A percentile compares a stretch with the other conserved stretches of the same genome.
These are phyloP conservation scores for Cynanchum wilfordii DNA, from an alignment of 257 asterid species.

Conservation along the genomic window DNA sequence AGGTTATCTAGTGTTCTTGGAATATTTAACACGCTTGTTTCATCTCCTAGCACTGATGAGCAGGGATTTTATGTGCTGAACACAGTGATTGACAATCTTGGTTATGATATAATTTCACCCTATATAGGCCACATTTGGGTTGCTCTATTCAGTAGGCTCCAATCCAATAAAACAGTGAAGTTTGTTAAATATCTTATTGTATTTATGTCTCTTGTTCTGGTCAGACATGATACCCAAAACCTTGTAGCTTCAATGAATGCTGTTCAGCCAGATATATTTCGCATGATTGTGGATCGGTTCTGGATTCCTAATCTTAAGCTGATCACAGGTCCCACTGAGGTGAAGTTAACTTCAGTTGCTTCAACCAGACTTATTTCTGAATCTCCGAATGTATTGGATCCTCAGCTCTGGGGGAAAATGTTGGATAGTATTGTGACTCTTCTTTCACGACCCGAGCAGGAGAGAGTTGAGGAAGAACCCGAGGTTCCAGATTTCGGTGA, in stretches of 20 bases:
- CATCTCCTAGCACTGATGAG: conserved; percentile 65
- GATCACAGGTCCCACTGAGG: conserved; percentile 69
- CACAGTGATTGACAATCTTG: conserved; percentile 85
- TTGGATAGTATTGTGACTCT: conserved; percentile 88
- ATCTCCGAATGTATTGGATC: conserved; percentile 48
- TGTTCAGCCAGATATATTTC: conserved; percentile 65
- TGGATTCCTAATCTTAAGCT: conserved; percentile 82
- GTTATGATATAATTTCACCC: conserved; percentile 21
- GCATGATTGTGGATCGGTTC: conserved; percentile 18
- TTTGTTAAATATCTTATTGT: conserved; percentile 67
- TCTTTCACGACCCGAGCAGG: conserved; percentile 47
- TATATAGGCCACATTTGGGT: conserved; percentile 56
- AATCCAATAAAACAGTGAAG: conserved; percentile 52
- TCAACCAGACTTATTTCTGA: conserved; percentile 74
- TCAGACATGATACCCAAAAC: conserved; percentile 63
- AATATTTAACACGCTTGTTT: conserved; percentile 59
- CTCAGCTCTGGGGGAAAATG: conserved; percentile 77
- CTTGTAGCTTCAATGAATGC: conserved; percentile 68
- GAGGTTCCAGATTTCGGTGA: conserved; percentile 89
- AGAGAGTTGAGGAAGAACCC: conserved; percentile 71
- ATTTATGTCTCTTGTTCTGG: conserved; percentile 84
- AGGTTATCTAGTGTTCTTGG: conserved; percentile 67
- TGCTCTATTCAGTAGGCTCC: conserved; percentile 65
- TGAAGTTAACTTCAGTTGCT: conserved; percentile 79
- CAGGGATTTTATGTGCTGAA: conserved; percentile 95